Evolutionary conservation across 805 yeast genomes (phyloP).

Genomic region (Lipomyces oligophaga): DNA sequence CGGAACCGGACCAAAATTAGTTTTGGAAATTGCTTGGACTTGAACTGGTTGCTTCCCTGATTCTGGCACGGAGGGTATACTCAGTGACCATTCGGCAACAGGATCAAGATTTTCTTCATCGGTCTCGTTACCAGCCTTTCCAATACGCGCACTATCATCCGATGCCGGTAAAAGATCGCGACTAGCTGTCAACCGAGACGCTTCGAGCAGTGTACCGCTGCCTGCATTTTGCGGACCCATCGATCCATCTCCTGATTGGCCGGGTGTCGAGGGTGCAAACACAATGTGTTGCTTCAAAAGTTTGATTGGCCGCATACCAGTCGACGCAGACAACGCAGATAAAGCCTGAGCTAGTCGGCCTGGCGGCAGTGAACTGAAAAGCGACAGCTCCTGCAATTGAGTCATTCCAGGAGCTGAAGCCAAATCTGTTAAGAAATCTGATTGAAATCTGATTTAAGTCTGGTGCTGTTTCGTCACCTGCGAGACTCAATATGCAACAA

Average conservation of each 20-base stretch:
- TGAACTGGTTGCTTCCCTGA: conserved; percentile 36
- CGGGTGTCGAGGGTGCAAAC: conserved; percentile 35
- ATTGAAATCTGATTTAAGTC: no score
- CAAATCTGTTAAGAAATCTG: background rate
- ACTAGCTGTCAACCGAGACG: conserved; percentile 21
- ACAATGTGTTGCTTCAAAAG: conserved; percentile 33
- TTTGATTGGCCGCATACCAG: conserved; percentile 38
- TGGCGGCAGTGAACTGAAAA: conserved; percentile 35
- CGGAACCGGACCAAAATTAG: conserved; percentile 3
- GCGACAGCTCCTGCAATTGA: conserved; percentile 37
- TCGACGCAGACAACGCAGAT: conserved; percentile 37
- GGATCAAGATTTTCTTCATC: background rate
- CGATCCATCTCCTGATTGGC: conserved; percentile 5
- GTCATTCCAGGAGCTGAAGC: background rate
- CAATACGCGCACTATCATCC: no score
- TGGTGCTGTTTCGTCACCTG: background rate
- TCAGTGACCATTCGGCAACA: conserved; percentile 33
- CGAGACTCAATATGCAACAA: no score
- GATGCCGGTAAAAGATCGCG: conserved; percentile 6
- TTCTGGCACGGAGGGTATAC: conserved; percentile 40
- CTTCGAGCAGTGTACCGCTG: conserved; percentile 17
- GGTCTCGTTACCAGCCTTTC: background rate
- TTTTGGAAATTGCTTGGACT: conserved; percentile 14
- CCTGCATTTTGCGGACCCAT: conserved; percentile 2
- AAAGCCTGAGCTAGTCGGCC: conserved; percentile 35